phyloP scores from a whole-genome alignment of 305 asterid species.

The Solanum hybrid region DNA sequence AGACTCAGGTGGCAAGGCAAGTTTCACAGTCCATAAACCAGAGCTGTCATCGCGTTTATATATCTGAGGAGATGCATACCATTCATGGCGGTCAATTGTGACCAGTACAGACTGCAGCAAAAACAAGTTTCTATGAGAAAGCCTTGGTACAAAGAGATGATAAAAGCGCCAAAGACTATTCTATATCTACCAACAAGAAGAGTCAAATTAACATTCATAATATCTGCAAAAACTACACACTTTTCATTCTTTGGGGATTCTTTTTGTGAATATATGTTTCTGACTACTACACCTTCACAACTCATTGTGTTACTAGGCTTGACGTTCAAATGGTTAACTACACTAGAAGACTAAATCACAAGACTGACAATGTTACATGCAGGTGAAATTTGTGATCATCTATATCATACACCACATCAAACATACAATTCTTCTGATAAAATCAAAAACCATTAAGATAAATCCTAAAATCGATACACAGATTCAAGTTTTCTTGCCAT shows the following conservation, averaged over 20 bases:
- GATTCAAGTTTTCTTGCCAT: neutral
- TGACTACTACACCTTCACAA: neutral
- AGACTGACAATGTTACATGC: neutral
- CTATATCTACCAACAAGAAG: neutral
- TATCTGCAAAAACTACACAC: neutral
- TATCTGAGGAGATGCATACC: conserved; percentile 94
- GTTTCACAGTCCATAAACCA: conserved; percentile 76
- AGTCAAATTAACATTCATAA: neutral
- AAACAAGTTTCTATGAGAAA: conserved; percentile 1
- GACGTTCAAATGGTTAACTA: neutral
- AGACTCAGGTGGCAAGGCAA: conserved; percentile 57
- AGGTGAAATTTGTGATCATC: neutral
- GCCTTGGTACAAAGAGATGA: neutral
- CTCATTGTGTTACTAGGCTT: neutral
- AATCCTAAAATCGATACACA: neutral
- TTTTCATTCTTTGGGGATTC: neutral
- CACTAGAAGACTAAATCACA: neutral
- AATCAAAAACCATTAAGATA: neutral
- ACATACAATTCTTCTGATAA: neutral
- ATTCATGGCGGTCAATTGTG: conserved; percentile 94
- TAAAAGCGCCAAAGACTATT: neutral
- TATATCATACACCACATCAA: neutral
- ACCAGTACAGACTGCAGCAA: conserved; percentile 91
- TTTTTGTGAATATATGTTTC: neutral
- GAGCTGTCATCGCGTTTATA: conserved; percentile 83